Evolutionary conservation across 768 basidiomycete genomes (phyloP).

Genomic region (Russula dissimulans): DNA sequence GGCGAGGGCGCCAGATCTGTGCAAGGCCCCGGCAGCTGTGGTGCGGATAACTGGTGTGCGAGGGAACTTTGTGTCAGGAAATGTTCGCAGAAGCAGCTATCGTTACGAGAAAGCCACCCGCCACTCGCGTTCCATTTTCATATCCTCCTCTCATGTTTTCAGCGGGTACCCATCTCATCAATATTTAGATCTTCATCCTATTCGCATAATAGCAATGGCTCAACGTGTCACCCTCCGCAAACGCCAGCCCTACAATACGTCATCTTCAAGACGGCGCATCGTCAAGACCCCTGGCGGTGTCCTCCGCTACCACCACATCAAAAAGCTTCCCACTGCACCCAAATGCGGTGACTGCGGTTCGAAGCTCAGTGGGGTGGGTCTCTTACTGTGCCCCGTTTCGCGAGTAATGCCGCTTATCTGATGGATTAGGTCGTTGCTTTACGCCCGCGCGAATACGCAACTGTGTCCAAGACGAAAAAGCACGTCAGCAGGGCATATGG

Average conservation of each 20-base stretch:
- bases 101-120: no score
- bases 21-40: no score
- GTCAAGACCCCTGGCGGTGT: constrained; percentile 98
- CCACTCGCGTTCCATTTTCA: no score
- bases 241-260: constrained; percentile 96
- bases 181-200: not conserved
- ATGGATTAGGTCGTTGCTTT: constrained; percentile 75
- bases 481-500: constrained; percentile 94
- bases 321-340: constrained; percentile 84
- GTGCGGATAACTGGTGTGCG: no score
- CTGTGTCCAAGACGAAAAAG: constrained; percentile 95
- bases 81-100: no score
- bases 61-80: no score
- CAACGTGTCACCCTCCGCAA: constrained; percentile 99
- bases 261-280: constrained; percentile 88
- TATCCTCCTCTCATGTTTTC: not conserved
- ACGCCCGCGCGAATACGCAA: constrained; percentile 91
- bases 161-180: not conserved
- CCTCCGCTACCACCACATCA: constrained; percentile 95
- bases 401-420: not conserved
- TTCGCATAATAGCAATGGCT: constrained; percentile 54
- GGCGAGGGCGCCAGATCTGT: no score
- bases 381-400: not conserved
- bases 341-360: constrained; percentile 99
- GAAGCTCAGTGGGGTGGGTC: constrained; percentile 85